A percentile compares a stretch with the other conserved stretches of the same genome.
Conservation (phyloP, 768 basidiomycete species). For the Leccinum subgranulosum region DNA sequence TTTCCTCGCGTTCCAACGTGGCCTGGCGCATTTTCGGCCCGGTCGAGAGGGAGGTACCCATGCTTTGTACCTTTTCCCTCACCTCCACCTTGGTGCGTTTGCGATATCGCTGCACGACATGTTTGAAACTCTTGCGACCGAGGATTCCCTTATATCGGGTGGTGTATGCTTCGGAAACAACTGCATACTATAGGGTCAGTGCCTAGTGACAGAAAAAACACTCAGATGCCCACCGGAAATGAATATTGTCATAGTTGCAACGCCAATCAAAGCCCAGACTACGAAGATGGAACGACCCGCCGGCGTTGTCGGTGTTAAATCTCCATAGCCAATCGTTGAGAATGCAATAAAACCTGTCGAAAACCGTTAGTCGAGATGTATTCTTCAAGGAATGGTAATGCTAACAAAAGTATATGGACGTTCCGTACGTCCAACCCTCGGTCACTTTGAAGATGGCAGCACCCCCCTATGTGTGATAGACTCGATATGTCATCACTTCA, state of each 20-base stretch:
- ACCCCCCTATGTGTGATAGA: conserved; percentile 54
- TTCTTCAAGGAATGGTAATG: neutral
- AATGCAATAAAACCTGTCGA: conserved; percentile 65
- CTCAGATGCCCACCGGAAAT: conserved; percentile 53
- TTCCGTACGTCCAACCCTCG: conserved; percentile 65
- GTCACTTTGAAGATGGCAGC: conserved; percentile 65
- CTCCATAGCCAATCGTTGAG: conserved; percentile 73
- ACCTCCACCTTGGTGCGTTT: conserved; percentile 19
- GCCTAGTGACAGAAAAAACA: neutral
- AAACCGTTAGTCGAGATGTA: neutral
- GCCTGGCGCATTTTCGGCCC: neutral
- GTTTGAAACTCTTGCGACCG: conserved; percentile 43
- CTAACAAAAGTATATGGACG: conserved; percentile 72
- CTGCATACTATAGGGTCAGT: conserved; percentile 32
- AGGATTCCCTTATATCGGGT: conserved; percentile 60
- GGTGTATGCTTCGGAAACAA: conserved; percentile 65
- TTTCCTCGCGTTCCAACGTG: neutral
- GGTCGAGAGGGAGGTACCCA: neutral
- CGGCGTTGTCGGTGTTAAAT: conserved; percentile 56
- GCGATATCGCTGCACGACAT: conserved; percentile 44
- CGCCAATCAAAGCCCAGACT: conserved; percentile 74
- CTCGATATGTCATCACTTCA: neutral
- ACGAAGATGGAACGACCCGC: conserved; percentile 76
- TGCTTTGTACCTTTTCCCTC: conserved; percentile 10
- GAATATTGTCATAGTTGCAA: conserved; percentile 72